Evolutionary conservation across 495 filamentous ascomycete species (phyloP), one percentile per base, ranked within the genome.

Genomic region (Penicillium soppii): DNA sequence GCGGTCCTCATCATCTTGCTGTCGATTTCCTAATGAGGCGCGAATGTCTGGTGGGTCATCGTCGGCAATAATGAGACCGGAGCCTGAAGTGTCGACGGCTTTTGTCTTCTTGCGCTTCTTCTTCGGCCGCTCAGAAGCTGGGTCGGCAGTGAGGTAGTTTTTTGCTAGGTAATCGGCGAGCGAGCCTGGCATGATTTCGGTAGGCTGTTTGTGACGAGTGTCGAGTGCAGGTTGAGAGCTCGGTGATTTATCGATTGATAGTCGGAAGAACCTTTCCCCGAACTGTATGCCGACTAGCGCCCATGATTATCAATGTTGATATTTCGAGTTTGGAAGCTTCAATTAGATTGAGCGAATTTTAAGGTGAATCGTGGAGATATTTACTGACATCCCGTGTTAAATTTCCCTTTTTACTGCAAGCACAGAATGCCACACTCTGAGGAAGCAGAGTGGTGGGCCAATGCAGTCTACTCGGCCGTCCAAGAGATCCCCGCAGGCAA

Each of bases 131-230:
- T 83, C 72, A n/a, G 69, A 50, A 8, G 54, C 50, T 1, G 71
- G 69, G 66, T 92, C 89, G 25, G 89, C 87, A 4, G 81, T 90
- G 29, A 99, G 85, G 72, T 99, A 99, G 69, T 91, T 95, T 57
- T 91, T 87, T 45, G 94, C 92, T 43, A 99, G 86, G 69, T 97
- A 99, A 69, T 84, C 82, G 22, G 91, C 86, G 56, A 96, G 82
- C 47, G 85, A 81, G 59, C 62, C 62, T 1, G 62, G 57, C 62
- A 66, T 62, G 46, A 22, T 45, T 19, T 38, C 19, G 26, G 7
- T 16, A 19, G 13, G 25, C 12, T 51, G 27, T 46, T 25, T 26
- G 13, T 32, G 30, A 9, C 20, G 20, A 17, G 20, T 43, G 29
- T 25, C 10, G 19, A 16, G 35, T 52, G 30, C 39, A 15, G 13